Percentiles rank a stretch among this genome's conserved stretches.
These are phyloP conservation scores for Acacia melanoxylon DNA, from an alignment of 306 rosid species.

Conservation along the genomic window DNA sequence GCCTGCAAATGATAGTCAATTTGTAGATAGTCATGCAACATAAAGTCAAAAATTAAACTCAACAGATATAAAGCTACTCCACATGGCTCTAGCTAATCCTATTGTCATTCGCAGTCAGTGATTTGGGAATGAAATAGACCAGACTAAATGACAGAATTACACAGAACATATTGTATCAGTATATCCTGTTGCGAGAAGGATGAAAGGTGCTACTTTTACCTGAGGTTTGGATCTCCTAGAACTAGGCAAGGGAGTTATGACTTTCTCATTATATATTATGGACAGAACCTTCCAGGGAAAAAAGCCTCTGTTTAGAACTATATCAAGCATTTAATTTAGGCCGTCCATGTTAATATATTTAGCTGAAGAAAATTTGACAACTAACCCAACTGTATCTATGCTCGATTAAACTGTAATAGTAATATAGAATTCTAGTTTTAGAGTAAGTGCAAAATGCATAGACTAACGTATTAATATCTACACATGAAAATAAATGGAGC, in stretches of 20 bases:
- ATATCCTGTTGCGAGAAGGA: neutral
- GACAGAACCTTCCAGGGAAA: neutral
- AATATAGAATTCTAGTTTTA: neutral
- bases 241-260: neutral
- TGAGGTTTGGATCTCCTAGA: neutral
- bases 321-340: neutral
- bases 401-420: neutral
- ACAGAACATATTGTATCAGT: neutral
- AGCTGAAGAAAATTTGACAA: neutral
- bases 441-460: neutral
- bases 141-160: neutral
- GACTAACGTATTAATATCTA: neutral
- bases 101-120: slow-evolving; percentile 3
- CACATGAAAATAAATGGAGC: neutral
- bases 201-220: neutral
- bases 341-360: neutral
- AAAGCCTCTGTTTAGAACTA: neutral
- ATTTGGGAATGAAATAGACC: slow-evolving; percentile 21
- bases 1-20: slow-evolving; percentile 64
- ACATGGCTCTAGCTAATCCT: slow-evolving; percentile 6
- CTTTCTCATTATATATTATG: neutral
- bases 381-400: neutral
- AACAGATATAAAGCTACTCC: slow-evolving; percentile 8
- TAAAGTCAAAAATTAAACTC: slow-evolving; percentile 16
- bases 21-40: slow-evolving; percentile 25